Percentiles rank a stretch among this genome's conserved stretches.
These are phyloP conservation scores for Prorocentrum cordatum DNA, from an alignment of 169 alveolate species.

Conservation along the genomic window DNA sequence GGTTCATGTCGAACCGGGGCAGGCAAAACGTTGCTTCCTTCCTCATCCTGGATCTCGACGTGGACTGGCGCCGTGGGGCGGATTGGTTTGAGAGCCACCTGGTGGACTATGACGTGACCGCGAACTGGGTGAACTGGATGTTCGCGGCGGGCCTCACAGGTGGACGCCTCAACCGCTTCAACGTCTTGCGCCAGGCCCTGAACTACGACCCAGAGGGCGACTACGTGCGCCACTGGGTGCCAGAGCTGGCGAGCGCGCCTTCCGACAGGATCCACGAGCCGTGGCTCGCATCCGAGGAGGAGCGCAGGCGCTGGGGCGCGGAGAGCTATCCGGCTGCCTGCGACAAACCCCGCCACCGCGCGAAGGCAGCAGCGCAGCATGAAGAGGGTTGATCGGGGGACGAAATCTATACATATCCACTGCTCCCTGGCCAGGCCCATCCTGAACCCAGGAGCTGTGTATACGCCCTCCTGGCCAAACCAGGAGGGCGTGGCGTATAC, in stretches of 20 bases:
- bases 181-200: background rate
- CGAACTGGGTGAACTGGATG: conserved; percentile 65
- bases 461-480: no score
- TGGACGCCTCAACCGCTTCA: conserved; percentile 57
- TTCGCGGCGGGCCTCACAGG: conserved; percentile 46
- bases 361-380: no score
- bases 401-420: no score
- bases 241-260: background rate
- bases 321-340: no score
- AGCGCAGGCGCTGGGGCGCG: no score
- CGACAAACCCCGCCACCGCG: no score
- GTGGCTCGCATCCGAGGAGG: background rate
- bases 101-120: conserved; percentile 61
- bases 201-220: background rate
- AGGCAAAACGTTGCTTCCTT: conserved; percentile 61
- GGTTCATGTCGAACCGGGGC: conserved; percentile 66
- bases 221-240: background rate
- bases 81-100: conserved; percentile 49
- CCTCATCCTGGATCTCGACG: conserved; percentile 16
- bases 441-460: no score
- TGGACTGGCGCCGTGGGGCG: conserved; percentile 33
- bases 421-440: no score
- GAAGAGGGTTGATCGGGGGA: no score
- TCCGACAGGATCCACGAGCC: background rate
- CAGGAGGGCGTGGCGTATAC: no score